Evolutionary conservation across 106 monocot genomes (phyloP).

Genomic region (Chionographis japonica): DNA sequence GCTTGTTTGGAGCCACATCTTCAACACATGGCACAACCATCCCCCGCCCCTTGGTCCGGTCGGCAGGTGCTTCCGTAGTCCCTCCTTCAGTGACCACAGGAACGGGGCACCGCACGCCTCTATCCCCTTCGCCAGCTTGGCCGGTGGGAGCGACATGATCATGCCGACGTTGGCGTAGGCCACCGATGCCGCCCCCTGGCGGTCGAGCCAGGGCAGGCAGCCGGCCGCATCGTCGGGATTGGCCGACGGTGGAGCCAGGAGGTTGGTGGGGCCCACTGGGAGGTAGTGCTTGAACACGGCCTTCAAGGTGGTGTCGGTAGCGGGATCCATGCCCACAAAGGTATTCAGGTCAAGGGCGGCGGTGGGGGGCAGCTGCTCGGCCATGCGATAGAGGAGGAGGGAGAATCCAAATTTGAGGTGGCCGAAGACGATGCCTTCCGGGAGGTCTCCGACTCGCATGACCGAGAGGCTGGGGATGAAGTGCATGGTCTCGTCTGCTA

Average conservation of each 20-base stretch:
- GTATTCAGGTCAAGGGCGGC: slow-evolving; percentile 34
- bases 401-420: slow-evolving; percentile 16
- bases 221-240: background rate
- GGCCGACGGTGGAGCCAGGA: slow-evolving; percentile 3
- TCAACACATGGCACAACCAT: slow-evolving; percentile 36
- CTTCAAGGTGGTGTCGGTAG: slow-evolving; percentile 6
- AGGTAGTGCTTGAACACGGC: slow-evolving; percentile 22
- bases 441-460: slow-evolving; percentile 32
- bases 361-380: slow-evolving; percentile 17
- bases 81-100: slow-evolving; percentile 42
- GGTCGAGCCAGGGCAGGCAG: slow-evolving; percentile 45
- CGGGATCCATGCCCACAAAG: slow-evolving; percentile 27
- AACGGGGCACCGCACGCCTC: slow-evolving; percentile 32
- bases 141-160: background rate
- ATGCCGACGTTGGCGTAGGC: slow-evolving; percentile 46
- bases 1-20: too few relatives aligned
- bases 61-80: slow-evolving; percentile 3
- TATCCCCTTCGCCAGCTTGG: slow-evolving; percentile 37
- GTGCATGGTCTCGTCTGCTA: slow-evolving; percentile 10
- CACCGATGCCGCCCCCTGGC: slow-evolving; percentile 11
- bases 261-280: slow-evolving; percentile 30
- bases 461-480: slow-evolving; percentile 35
- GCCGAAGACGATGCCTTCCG: slow-evolving; percentile 36
- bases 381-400: slow-evolving; percentile 28
- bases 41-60: slow-evolving; percentile 19